Conservation (phyloP, 805 yeast genomes). For the Suhomyces faveliae region DNA sequence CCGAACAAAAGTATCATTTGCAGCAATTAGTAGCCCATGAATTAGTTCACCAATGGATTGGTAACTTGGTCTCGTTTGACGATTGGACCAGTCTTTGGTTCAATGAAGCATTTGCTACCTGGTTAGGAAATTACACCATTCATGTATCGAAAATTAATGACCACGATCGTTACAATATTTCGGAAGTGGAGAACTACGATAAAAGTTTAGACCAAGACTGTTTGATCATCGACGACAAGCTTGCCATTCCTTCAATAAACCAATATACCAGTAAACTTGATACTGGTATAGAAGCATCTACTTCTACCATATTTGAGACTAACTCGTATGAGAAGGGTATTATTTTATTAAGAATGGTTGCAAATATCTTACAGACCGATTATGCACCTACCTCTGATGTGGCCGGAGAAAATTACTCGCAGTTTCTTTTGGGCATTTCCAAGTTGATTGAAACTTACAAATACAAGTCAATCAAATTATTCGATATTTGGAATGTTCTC, state of each 20-base stretch:
- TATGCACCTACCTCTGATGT: slow-evolving; percentile 6
- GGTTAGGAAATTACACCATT: slow-evolving; percentile 55
- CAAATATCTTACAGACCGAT: slow-evolving; percentile 38
- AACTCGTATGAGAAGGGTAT: slow-evolving; percentile 62
- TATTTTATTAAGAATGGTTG: slow-evolving; percentile 52
- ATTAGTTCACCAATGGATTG: slow-evolving; percentile 78
- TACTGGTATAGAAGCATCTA: slow-evolving; percentile 19
- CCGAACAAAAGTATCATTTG: slow-evolving; percentile 29
- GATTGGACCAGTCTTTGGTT: slow-evolving; percentile 71
- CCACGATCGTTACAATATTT: slow-evolving; percentile 10
- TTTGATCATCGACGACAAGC: slow-evolving; percentile 16
- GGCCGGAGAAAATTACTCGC: slow-evolving; percentile 21
- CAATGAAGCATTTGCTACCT: slow-evolving; percentile 78
- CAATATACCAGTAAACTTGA: slow-evolving; percentile 32
- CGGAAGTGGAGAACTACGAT: slow-evolving; percentile 21
- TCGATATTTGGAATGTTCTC: slow-evolving; percentile 52
- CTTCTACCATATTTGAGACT: slow-evolving; percentile 48
- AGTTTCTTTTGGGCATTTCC: slow-evolving; percentile 33
- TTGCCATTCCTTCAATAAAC: slow-evolving; percentile 33
- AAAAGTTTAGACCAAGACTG: slow-evolving; percentile 37
- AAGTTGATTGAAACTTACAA: slow-evolving; percentile 35
- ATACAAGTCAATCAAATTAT: slow-evolving; percentile 44
- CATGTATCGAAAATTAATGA: slow-evolving; percentile 16
- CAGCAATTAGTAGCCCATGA: slow-evolving; percentile 68
- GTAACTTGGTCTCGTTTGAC: slow-evolving; percentile 64